phyloP scores from a whole-genome alignment of 2,329 filamentous ascomycete species.

The Aspergillus jensenii region DNA sequence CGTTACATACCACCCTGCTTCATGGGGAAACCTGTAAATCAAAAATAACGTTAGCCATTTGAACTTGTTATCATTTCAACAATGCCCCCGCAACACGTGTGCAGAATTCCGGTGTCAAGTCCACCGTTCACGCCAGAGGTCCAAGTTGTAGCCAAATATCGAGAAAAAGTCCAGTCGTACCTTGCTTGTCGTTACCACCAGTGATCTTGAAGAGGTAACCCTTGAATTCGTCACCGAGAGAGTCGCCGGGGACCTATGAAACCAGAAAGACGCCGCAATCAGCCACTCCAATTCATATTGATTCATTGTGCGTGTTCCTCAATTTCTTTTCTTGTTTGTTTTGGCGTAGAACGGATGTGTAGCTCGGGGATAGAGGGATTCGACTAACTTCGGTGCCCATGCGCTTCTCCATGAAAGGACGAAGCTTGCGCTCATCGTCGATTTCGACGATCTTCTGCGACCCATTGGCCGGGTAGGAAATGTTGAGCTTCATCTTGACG shows the following conservation, averaged over 20 bases:
- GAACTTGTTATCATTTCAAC: neutral
- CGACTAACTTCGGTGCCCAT: constrained; percentile 60
- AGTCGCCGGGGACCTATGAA: constrained; percentile 79
- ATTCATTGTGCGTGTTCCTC: constrained; percentile 1
- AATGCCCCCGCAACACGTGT: neutral
- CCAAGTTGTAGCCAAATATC: neutral
- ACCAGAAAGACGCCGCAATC: constrained; percentile 30
- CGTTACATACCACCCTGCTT: constrained; percentile 79
- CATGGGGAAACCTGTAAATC: constrained; percentile 80
- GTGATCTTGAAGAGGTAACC: constrained; percentile 99
- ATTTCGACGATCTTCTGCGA: constrained; percentile 99
- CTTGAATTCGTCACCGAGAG: constrained; percentile 98
- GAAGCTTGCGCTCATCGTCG: constrained; percentile 99
- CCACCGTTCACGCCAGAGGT: neutral
- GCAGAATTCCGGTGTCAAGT: neutral
- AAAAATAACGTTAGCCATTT: constrained; percentile 26
- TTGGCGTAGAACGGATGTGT: constrained; percentile 10
- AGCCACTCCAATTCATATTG: constrained; percentile 26
- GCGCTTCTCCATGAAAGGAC: constrained; percentile 98
- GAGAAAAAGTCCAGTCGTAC: constrained; percentile 28
- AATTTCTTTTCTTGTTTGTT: neutral
- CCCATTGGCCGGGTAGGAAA: constrained; percentile 96
- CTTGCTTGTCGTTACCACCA: constrained; percentile 99
- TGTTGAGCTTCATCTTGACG: constrained; percentile 75
- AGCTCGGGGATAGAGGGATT: constrained; percentile 19